A percentile compares a stretch with the other conserved stretches of the same genome.
Conservation (phyloP, 176 grass and related monocot species). For the Oryza meyeriana region DNA sequence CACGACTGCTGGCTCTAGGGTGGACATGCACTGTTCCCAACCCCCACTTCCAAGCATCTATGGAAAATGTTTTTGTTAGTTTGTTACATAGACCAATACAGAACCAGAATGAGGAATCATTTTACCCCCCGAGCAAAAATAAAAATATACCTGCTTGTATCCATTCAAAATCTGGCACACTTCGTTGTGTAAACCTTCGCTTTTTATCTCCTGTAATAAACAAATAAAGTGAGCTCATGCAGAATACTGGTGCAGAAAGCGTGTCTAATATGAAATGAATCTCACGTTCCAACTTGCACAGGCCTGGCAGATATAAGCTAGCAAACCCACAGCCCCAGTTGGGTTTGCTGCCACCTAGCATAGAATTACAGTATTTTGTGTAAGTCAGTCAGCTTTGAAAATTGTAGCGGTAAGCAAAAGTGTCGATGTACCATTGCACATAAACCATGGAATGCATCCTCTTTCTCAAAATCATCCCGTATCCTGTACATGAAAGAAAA, state of each 20-base stretch:
- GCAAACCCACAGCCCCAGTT: constrained; percentile 56
- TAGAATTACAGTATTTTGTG: neutral
- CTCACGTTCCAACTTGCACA: constrained; percentile 93
- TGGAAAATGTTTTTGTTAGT: neutral
- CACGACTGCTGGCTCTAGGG: constrained; percentile 60
- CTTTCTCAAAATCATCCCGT: constrained; percentile 99
- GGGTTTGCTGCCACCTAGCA: constrained; percentile 82
- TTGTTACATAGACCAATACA: neutral
- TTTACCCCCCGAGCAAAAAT: neutral
- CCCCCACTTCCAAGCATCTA: constrained; percentile 72
- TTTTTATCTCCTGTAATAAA: constrained; percentile 83
- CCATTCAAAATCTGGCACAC: constrained; percentile 86
- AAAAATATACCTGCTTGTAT: constrained; percentile 84
- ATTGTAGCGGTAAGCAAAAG: neutral
- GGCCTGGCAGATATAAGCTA: constrained; percentile 75
- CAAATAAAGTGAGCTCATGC: constrained; percentile 6
- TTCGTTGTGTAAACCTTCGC: constrained; percentile 76
- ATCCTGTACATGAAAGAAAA: constrained; percentile 58
- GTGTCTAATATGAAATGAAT: neutral
- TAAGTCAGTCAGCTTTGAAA: constrained; percentile 4
- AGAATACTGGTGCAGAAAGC: neutral
- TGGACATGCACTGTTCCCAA: constrained; percentile 89
- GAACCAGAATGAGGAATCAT: neutral
- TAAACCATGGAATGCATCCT: constrained; percentile 89
- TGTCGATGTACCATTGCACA: constrained; percentile 67